These are phyloP conservation scores for Austroboletus festivus DNA, from an alignment of 768 basidiomycete genomes.

Conservation along the genomic window DNA sequence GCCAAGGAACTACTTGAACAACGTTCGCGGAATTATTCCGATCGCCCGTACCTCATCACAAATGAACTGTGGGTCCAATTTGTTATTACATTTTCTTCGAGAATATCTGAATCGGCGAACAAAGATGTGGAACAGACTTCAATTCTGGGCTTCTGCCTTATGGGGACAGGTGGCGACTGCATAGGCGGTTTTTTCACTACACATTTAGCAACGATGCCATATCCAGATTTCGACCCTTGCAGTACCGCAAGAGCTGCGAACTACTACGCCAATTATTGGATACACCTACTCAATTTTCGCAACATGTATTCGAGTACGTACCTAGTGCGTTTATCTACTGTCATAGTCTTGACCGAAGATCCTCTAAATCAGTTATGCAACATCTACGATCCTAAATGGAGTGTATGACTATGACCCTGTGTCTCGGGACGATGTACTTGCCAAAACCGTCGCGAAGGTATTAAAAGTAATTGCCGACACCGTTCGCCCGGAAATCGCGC, in stretches of 20 bases:
- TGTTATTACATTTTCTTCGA: background rate
- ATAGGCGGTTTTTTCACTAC: constrained; percentile 17
- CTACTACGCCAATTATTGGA: constrained; percentile 33
- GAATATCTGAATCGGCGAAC: background rate
- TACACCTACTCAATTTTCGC: constrained; percentile 30
- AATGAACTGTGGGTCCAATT: background rate
- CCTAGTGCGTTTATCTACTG: background rate
- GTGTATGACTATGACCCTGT: constrained; percentile 15
- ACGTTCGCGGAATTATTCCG: constrained; percentile 10
- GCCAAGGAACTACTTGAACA: constrained; percentile 9
- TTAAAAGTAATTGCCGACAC: background rate
- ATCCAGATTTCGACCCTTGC: constrained; percentile 25
- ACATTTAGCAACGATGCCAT: constrained; percentile 7
- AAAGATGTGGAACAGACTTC: constrained; percentile 11
- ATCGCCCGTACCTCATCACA: constrained; percentile 3
- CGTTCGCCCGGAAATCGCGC: background rate
- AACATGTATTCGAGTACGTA: constrained; percentile 33
- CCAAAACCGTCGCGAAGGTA: background rate
- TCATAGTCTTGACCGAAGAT: background rate
- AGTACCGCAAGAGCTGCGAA: constrained; percentile 26
- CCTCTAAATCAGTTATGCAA: constrained; percentile 11
- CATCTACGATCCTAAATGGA: constrained; percentile 13
- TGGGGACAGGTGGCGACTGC: constrained; percentile 16
- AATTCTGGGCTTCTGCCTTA: constrained; percentile 14
- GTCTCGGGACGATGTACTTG: constrained; percentile 7